A percentile compares a stretch with the other conserved stretches of the same genome.
These are phyloP conservation scores for Torulaspora maleeae DNA, from an alignment of 805 yeast genomes.

Conservation along the genomic window DNA sequence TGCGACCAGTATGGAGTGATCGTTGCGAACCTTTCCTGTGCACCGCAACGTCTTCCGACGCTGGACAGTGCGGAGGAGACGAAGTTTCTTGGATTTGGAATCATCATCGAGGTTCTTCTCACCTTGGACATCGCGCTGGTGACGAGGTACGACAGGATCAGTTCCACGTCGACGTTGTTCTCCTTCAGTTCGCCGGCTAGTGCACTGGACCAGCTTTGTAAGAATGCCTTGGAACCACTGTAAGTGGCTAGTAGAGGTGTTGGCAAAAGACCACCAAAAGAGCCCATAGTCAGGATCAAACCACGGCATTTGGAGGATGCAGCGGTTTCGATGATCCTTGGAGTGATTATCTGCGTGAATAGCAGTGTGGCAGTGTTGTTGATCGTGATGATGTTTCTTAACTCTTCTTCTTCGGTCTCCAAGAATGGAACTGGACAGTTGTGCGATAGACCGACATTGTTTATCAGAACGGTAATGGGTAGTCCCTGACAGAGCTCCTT, in stretches of 20 bases:
- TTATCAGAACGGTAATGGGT: slow-evolving; percentile 71
- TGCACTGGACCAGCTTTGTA: slow-evolving; percentile 89
- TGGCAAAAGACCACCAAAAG: slow-evolving; percentile 92
- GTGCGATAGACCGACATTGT: slow-evolving; percentile 94
- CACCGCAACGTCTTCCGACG: slow-evolving; percentile 84
- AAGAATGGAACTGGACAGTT: slow-evolving; percentile 90
- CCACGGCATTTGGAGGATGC: slow-evolving; percentile 49
- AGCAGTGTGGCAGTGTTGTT: slow-evolving; percentile 81
- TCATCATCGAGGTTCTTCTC: slow-evolving; percentile 62
- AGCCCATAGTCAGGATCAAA: slow-evolving; percentile 88
- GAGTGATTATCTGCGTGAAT: slow-evolving; percentile 75
- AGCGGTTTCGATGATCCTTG: slow-evolving; percentile 57
- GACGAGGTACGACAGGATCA: slow-evolving; percentile 81
- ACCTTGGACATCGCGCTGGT: slow-evolving; percentile 95
- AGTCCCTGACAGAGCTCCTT: slow-evolving; percentile 43
- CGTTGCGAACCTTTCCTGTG: slow-evolving; percentile 85
- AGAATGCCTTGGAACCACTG: slow-evolving; percentile 92
- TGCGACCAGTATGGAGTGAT: slow-evolving; percentile 91
- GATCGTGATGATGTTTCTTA: slow-evolving; percentile 75
- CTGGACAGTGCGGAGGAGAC: slow-evolving; percentile 65
- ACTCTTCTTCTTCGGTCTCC: slow-evolving; percentile 71
- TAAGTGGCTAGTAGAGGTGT: slow-evolving; percentile 89
- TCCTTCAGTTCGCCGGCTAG: slow-evolving; percentile 76
- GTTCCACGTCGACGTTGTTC: slow-evolving; percentile 75
- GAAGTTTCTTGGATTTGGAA: slow-evolving; percentile 79